Evolutionary conservation across 148 eudicot species (phyloP).

Genomic region (Spergularia marina): DNA sequence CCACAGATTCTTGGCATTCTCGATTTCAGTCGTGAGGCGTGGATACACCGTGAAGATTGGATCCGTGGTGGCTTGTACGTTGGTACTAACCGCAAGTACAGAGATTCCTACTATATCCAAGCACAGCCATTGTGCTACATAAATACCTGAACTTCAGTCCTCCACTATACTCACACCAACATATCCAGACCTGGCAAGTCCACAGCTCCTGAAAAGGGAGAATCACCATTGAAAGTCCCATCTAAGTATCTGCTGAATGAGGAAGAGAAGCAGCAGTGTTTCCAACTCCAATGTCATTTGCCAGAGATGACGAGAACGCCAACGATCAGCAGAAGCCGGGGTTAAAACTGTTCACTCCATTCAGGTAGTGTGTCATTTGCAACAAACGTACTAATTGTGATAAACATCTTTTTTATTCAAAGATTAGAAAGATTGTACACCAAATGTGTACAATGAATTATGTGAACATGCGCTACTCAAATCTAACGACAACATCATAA

Average conservation of each 20-base stretch:
- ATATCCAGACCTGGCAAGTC: not conserved
- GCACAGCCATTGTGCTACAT: constrained; percentile 71
- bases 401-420: too few species aligned
- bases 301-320: not conserved
- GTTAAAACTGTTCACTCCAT: too few species aligned
- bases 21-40: constrained; percentile 73
- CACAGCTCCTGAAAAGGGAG: not conserved
- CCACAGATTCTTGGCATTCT: constrained; percentile 78
- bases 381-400: too few species aligned
- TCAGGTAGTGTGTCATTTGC: too few species aligned
- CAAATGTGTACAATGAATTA: too few species aligned
- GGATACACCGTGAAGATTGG: constrained; percentile 89
- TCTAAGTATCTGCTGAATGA: not conserved
- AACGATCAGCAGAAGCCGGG: too few species aligned
- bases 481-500: too few species aligned
- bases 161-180: not conserved
- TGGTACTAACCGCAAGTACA: constrained; percentile 33
- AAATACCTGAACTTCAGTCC: constrained; percentile 40
- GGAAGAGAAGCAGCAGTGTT: not conserved
- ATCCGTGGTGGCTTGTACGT: constrained; percentile 33
- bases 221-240: not conserved
- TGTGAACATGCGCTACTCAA: too few species aligned
- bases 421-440: too few species aligned
- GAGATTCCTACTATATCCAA: constrained; percentile 35
- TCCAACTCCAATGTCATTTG: not conserved